Base-by-base conservation (phyloP, 2,329 filamentous ascomycete genomes). In the Nothophaeocryptopus gaeumannii region DNA sequence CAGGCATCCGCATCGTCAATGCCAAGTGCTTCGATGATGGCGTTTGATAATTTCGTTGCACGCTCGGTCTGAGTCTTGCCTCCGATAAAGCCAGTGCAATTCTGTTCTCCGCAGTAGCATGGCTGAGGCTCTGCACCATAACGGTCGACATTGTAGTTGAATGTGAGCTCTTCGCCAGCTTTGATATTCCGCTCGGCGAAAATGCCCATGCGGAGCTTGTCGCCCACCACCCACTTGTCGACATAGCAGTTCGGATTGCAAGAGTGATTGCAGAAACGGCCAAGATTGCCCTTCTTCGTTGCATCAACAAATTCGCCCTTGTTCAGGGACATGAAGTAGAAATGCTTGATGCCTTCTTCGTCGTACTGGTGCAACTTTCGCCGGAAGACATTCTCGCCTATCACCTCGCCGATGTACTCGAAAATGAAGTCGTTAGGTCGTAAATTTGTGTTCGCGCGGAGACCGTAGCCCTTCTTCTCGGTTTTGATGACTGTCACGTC, bases 221-320 rank as follows among this genome's bases (percentile, higher is more conserved):
- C 89, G 13, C 90, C 91, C 31, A 99, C 90, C 51, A 97, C 91
- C 93, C 93, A 99, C 74, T 99, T 99, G 78, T 99, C 93, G 57
- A 99, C 92, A 71, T 95, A 97, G 73, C 91, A 97, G 67, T 99
- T 99, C 13, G 93, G 93, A 69, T 93, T 96, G 79, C 93, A 99
- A 8, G 93, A 97, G 70, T 99, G 93, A 66, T 99, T 99, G 80
- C 93, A 99, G 67, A 99, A 99, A 29, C 93, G 85, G 44, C 91
- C 93, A 5, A 99, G 80, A 61, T 97, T 97, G 43, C 93, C 93
- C 69, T 89, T 95, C 68, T 93, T 95, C 8, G 93, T 99, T 15
- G 93, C 93, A 72, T 99, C 93, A 51, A 99, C 90, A 66, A 97
- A 99, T 70, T 97, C 93, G 64, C 85, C 88, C 70, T 95, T 95